Conservation (phyloP, 2,329 filamentous ascomycete genomes). For the Aspergillus uvarum region DNA sequence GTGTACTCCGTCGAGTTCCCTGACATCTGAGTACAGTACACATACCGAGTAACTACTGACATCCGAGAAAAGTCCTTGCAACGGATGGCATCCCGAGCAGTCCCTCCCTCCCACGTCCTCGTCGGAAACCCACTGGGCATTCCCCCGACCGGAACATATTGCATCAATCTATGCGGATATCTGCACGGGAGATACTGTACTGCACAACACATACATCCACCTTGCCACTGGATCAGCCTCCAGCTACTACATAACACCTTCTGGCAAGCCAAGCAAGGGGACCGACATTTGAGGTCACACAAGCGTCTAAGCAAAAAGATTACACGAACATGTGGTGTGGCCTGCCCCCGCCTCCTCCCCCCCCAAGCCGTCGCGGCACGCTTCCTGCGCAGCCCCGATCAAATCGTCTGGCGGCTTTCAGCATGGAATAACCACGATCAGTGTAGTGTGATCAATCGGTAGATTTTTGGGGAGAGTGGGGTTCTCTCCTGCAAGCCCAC, state of each 20-base stretch:
- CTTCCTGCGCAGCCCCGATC: too few species aligned
- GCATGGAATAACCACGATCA: background rate
- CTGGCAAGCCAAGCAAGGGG: too few species aligned
- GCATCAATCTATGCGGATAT: too few species aligned
- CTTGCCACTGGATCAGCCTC: background rate
- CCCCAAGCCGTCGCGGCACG: background rate
- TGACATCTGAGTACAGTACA: too few species aligned
- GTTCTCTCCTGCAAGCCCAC: background rate
- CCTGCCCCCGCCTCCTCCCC: background rate
- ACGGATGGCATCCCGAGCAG: too few species aligned
- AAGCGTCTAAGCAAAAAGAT: background rate
- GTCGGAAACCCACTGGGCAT: too few species aligned
- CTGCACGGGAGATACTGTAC: too few species aligned
- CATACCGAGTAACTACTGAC: too few species aligned
- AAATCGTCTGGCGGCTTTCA: background rate
- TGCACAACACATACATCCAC: too few species aligned
- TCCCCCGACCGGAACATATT: too few species aligned
- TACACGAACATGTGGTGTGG: slow-evolving; percentile 11
- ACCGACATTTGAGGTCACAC: background rate
- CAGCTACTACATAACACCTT: background rate
- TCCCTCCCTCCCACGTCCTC: too few species aligned
- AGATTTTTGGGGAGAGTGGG: background rate
- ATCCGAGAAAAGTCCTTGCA: background rate
- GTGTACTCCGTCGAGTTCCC: background rate
- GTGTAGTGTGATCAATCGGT: too few species aligned